Evolutionary conservation across 345 rosid genomes (phyloP).

Genomic region (Eucalyptus curtisii): DNA sequence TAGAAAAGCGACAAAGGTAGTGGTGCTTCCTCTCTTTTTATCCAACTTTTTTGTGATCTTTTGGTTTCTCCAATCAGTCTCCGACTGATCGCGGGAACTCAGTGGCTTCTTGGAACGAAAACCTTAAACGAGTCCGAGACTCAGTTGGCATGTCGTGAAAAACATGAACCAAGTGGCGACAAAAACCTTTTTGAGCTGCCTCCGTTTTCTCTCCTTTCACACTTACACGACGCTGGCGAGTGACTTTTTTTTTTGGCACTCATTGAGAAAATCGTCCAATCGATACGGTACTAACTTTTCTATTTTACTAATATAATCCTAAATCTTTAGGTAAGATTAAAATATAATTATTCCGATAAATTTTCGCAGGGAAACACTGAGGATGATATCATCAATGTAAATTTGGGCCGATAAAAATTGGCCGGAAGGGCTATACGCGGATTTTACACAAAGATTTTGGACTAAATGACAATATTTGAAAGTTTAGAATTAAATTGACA

Average conservation of each 20-base stretch:
- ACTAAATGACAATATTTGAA: too few relatives aligned
- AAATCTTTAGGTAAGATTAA: not conserved
- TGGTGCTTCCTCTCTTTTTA: not conserved
- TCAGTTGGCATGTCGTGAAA: not conserved
- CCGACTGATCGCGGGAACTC: not conserved
- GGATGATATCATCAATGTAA: too few relatives aligned
- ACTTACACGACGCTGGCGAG: not conserved
- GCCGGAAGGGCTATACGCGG: accelerated
- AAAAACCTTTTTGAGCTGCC: not conserved
- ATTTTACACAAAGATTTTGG: not conserved
- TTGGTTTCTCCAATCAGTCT: not conserved
- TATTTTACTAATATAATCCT: too few relatives aligned
- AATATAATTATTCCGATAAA: too few relatives aligned
- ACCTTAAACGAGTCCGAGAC: not conserved
- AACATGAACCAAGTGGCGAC: not conserved
- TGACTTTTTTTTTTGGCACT: too few relatives aligned
- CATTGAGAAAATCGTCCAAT: not conserved
- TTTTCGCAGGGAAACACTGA: accelerated
- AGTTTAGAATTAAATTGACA: accelerated
- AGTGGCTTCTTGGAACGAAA: not conserved
- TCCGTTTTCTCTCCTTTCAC: not conserved
- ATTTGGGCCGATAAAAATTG: too few relatives aligned
- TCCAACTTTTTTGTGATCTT: not conserved
- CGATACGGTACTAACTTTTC: too few relatives aligned
- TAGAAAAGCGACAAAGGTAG: not conserved